phyloP scores from a whole-genome alignment of 108 stramenopile genomes.

The Skeletonema grethae region DNA sequence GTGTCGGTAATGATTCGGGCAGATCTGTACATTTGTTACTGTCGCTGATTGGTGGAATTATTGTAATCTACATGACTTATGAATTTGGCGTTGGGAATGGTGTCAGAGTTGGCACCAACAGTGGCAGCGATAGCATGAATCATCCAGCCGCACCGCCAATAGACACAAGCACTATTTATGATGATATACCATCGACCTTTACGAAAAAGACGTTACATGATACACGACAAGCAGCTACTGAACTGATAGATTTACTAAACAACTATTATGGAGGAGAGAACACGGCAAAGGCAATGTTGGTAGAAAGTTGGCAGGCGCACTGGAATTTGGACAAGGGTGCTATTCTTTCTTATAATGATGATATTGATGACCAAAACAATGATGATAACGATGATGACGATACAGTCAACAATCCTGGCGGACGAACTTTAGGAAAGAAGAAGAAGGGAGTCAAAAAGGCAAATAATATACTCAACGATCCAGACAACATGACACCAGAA shows the following conservation, averaged over 20 bases:
- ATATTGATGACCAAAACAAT: background rate
- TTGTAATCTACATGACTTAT: background rate
- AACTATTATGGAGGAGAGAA: constrained; percentile 45
- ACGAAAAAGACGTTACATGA: constrained; percentile 11
- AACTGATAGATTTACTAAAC: constrained; percentile 32
- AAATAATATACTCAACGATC: constrained; percentile 18
- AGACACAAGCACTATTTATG: background rate
- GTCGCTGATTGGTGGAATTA: background rate
- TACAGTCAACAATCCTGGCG: background rate
- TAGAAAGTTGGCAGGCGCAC: constrained; percentile 34
- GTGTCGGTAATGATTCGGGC: background rate
- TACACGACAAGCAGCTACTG: constrained; percentile 21
- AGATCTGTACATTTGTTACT: background rate
- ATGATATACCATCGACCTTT: background rate
- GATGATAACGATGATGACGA: constrained; percentile 5
- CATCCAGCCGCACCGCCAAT: background rate
- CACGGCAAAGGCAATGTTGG: constrained; percentile 29
- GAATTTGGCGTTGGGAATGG: background rate
- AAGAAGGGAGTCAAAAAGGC: constrained; percentile 24
- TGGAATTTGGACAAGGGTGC: constrained; percentile 32
- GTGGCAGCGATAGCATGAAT: background rate
- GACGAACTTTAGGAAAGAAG: constrained; percentile 18
- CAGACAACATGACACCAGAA: constrained; percentile 18
- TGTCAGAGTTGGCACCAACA: background rate
- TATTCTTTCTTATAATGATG: constrained; percentile 4